Conservation (phyloP, 495 filamentous ascomycete genomes). For the Lasiosphaeria ovina region DNA sequence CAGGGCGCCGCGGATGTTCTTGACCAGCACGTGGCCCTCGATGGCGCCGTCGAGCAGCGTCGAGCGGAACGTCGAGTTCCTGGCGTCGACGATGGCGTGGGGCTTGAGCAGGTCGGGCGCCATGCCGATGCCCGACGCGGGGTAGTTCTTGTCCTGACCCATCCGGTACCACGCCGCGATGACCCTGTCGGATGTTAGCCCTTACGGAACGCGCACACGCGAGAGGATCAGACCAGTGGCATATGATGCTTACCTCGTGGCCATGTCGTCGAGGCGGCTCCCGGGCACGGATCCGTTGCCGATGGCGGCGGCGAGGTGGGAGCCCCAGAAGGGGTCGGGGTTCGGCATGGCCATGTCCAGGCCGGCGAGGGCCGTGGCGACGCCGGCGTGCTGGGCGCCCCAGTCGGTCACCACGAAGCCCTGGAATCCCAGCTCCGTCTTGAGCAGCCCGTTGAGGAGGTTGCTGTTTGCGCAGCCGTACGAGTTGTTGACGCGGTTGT, state of each 20-base stretch:
- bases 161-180: slow-evolving; percentile 57
- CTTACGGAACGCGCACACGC: background rate
- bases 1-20: slow-evolving; percentile 56
- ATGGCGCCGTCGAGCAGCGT: slow-evolving; percentile 46
- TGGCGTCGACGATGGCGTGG: slow-evolving; percentile 51
- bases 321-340: slow-evolving; percentile 42
- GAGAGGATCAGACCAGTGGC: too few relatives aligned
- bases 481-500: slow-evolving; percentile 64
- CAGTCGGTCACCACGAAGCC: slow-evolving; percentile 68
- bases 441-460: slow-evolving; percentile 59
- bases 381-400: slow-evolving; percentile 58
- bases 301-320: slow-evolving; percentile 44
- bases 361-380: slow-evolving; percentile 52
- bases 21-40: slow-evolving; percentile 61
- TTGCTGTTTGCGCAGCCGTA: slow-evolving; percentile 66
- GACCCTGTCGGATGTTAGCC: slow-evolving; percentile 46
- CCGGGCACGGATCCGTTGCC: slow-evolving; percentile 49
- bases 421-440: slow-evolving; percentile 59
- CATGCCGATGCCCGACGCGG: slow-evolving; percentile 45
- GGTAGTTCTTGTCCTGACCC: slow-evolving; percentile 54
- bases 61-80: slow-evolving; percentile 40
- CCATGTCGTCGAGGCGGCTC: slow-evolving; percentile 54
- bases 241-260: slow-evolving; percentile 31
- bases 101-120: slow-evolving; percentile 50
- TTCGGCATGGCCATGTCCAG: slow-evolving; percentile 63